A percentile compares a stretch with the other conserved stretches of the same genome.
Evolutionary conservation across 2,329 filamentous ascomycete species (phyloP).

Genomic region (Paecilomyces dactylethromorphus): DNA sequence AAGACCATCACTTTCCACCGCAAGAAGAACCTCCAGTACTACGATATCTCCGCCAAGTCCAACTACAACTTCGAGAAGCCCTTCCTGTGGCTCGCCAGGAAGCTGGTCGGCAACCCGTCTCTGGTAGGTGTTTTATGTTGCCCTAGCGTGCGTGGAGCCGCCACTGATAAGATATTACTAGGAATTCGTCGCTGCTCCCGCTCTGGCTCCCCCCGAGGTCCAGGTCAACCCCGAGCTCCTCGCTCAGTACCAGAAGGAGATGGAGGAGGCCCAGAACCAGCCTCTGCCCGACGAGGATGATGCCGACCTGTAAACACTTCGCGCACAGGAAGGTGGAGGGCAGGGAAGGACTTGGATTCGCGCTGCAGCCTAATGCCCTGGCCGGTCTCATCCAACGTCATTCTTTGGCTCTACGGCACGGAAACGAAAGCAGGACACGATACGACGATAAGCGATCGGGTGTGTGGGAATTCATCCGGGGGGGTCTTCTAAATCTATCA

Average conservation of each 20-base stretch:
- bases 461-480: neutral
- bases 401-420: neutral
- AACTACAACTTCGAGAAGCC: conserved; percentile 99
- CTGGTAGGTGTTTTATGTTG: conserved; percentile 54
- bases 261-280: conserved; percentile 70
- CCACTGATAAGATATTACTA: conserved; percentile 34
- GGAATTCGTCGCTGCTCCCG: conserved; percentile 95
- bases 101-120: conserved; percentile 89
- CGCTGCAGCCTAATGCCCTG: neutral
- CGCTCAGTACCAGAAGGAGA: conserved; percentile 78
- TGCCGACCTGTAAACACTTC: conserved; percentile 46
- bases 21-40: conserved; percentile 99
- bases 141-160: neutral
- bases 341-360: neutral
- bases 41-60: conserved; percentile 99
- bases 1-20: conserved; percentile 99
- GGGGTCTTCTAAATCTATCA: neutral
- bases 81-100: conserved; percentile 98
- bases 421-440: neutral
- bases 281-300: conserved; percentile 95
- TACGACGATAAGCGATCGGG: neutral
- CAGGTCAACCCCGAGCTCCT: conserved; percentile 79
- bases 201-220: conserved; percentile 89
- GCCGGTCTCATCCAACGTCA: neutral
- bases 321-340: neutral